Evolutionary conservation across 2,329 filamentous ascomycete genomes (phyloP).

Genomic region (Fusarium denticulatum): DNA sequence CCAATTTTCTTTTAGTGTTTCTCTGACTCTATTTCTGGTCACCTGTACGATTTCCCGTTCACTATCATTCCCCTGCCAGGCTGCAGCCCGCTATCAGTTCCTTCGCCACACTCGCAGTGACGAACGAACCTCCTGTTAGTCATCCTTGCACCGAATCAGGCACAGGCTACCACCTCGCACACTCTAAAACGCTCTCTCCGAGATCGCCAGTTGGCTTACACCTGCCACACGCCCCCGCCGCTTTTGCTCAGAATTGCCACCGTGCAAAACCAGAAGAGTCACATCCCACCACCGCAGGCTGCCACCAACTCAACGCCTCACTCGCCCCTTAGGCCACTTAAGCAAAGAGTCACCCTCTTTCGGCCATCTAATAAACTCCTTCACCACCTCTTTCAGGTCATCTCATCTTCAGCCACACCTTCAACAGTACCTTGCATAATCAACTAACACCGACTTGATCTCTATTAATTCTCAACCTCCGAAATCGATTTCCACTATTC

Average conservation of each 20-base stretch:
- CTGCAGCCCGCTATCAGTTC: constrained; percentile 34
- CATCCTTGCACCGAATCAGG: constrained; percentile 37
- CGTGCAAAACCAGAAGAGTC: constrained; percentile 50
- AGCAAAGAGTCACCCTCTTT: constrained; percentile 49
- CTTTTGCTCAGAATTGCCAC: constrained; percentile 50
- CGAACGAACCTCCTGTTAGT: constrained; percentile 39
- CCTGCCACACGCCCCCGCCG: constrained; percentile 44
- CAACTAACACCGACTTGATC: constrained; percentile 34
- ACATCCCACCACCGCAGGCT: constrained; percentile 46
- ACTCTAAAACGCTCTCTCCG: constrained; percentile 50
- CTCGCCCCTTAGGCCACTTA: constrained; percentile 49
- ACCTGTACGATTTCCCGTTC: constrained; percentile 15
- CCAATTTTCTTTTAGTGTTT: constrained; percentile 8
- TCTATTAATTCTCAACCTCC: constrained; percentile 22
- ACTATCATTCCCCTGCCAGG: constrained; percentile 30
- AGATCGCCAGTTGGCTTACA: constrained; percentile 51
- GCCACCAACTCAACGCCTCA: constrained; percentile 41
- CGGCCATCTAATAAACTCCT: constrained; percentile 44
- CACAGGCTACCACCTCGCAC: constrained; percentile 44
- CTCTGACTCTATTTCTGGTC: constrained; percentile 20
- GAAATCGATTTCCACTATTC: constrained; percentile 21
- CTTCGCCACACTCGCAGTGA: constrained; percentile 43
- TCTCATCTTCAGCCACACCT: constrained; percentile 40
- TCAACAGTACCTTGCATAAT: constrained; percentile 46
- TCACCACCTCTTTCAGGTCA: constrained; percentile 38